A percentile compares a stretch with the other conserved stretches of the same genome.
These are phyloP conservation scores for Monosporascus sp. DNA, from an alignment of 2,329 filamentous ascomycete species.

Conservation along the genomic window DNA sequence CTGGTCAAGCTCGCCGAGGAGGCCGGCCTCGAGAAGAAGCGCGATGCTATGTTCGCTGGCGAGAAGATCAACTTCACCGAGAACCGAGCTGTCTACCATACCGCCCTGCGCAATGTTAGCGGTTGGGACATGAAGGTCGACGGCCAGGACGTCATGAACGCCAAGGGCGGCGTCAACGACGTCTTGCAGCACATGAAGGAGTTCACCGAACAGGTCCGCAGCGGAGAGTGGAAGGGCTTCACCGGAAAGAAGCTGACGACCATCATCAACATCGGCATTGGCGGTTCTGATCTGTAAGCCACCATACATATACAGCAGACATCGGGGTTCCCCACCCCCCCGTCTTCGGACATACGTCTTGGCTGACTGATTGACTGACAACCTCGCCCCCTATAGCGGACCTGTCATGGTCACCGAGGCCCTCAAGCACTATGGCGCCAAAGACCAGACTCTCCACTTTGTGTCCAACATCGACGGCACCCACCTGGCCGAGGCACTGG, in stretches of 20 bases:
- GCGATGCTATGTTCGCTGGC: constrained; percentile 94
- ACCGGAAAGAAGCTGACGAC: constrained; percentile 96
- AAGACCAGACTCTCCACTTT: constrained; percentile 86
- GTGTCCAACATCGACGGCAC: constrained; percentile 99
- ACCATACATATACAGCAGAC: neutral
- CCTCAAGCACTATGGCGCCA: constrained; percentile 87
- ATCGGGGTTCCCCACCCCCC: neutral
- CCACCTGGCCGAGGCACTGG: constrained; percentile 90
- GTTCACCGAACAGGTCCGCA: constrained; percentile 91
- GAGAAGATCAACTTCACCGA: constrained; percentile 99
- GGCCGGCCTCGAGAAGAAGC: constrained; percentile 84
- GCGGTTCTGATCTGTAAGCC: constrained; percentile 90
- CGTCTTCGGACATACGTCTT: neutral
- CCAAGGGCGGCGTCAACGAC: constrained; percentile 79
- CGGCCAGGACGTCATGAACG: constrained; percentile 86
- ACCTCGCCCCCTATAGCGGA: constrained; percentile 50
- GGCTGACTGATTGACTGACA: neutral
- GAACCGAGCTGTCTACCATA: constrained; percentile 90
- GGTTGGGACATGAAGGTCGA: constrained; percentile 81
- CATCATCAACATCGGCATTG: constrained; percentile 96
- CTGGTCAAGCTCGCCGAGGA: constrained; percentile 88
- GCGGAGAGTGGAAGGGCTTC: constrained; percentile 93
- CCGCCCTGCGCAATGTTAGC: constrained; percentile 83
- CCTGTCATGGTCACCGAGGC: constrained; percentile 99
- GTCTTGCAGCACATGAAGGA: constrained; percentile 98